Base-by-base conservation (phyloP, 768 basidiomycete genomes). In the Serendipita indica region DNA sequence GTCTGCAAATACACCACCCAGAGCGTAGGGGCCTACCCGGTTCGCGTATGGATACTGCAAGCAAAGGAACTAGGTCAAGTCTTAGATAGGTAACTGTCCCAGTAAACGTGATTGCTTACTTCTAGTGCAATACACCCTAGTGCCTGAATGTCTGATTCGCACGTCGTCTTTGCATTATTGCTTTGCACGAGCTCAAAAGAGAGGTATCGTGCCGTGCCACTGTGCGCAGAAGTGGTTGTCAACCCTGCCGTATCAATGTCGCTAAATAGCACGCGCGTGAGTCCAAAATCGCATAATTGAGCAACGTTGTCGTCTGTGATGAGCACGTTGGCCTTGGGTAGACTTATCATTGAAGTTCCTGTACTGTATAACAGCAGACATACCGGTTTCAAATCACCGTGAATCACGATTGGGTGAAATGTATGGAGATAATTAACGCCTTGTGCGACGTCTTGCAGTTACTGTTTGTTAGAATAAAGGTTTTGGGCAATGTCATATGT, bases 341-440 rank as follows among this genome's bases (percentile, higher is more conserved):
- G n/a, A 37, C n/a, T 10, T 37, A 10, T 10, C n/a, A 37, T 37
- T 37, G n/a, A 10, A 10, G 35, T 10, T 37, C 35, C 10, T 37
- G n/a, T 10, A 10, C 35, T 10, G n/a, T 10, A 10, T 37, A 10
- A 37, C 35, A 37, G 35, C n/a, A 37, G 10, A 27, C 49, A 3
- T 33, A 54, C 49, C 25, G 49, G 49, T 20, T 54, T 54, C 22
- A 54, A 30, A 54, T 54, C 25, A 27, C 49, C 49, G 25, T 54
- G 49, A 33, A 54, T 28, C 7, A 54, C 10, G 10, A 28, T 27
- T 18, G 49, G 49, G 32, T 54, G 16, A 30, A 54, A 54, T 4
- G 10, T 4, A 18, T 54, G 49, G 10, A 54, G 49, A 30, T 54
- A 54, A 18, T 54, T 54, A 16, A 54, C 49, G 32, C 49, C 49